Evolutionary conservation across 2,329 filamentous ascomycete species (phyloP).

Genomic region (Cryphonectria nitschkei): DNA sequence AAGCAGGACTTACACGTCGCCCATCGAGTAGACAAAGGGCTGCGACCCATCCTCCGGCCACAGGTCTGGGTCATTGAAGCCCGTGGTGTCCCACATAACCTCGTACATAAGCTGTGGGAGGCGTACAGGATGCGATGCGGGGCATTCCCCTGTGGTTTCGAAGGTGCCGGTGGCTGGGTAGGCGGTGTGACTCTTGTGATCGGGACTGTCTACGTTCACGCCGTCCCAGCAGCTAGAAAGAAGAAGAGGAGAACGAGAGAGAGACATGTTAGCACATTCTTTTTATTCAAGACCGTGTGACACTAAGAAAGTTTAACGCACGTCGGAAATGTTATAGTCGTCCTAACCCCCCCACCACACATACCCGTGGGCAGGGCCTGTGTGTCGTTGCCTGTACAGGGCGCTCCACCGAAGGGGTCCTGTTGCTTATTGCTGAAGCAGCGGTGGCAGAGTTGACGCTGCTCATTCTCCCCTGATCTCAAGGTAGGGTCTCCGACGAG

Average conservation of each 20-base stretch:
- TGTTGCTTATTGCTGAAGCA: slow-evolving; percentile 36
- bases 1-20: slow-evolving; percentile 31
- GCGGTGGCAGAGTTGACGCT: slow-evolving; percentile 31
- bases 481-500: slow-evolving; percentile 37
- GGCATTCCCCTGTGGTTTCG: slow-evolving; percentile 40
- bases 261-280: background rate
- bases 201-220: slow-evolving; percentile 49
- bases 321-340: slow-evolving; percentile 46
- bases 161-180: slow-evolving; percentile 47
- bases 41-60: slow-evolving; percentile 33
- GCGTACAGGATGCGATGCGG: slow-evolving; percentile 46
- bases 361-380: slow-evolving; percentile 42
- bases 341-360: slow-evolving; percentile 47
- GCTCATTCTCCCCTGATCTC: slow-evolving; percentile 13
- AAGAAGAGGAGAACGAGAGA: background rate
- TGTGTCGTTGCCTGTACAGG: slow-evolving; percentile 39
- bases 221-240: slow-evolving; percentile 58
- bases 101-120: slow-evolving; percentile 51
- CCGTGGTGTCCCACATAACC: slow-evolving; percentile 48
- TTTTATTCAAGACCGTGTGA: background rate
- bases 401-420: slow-evolving; percentile 34
- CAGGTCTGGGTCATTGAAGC: slow-evolving; percentile 40
- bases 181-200: slow-evolving; percentile 48
- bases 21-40: slow-evolving; percentile 36
- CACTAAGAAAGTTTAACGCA: slow-evolving; percentile 28